A percentile compares a stretch with the other conserved stretches of the same genome.
Evolutionary conservation across 2,329 filamentous ascomycete species (phyloP).

Genomic region (Cercospora sp.): DNA sequence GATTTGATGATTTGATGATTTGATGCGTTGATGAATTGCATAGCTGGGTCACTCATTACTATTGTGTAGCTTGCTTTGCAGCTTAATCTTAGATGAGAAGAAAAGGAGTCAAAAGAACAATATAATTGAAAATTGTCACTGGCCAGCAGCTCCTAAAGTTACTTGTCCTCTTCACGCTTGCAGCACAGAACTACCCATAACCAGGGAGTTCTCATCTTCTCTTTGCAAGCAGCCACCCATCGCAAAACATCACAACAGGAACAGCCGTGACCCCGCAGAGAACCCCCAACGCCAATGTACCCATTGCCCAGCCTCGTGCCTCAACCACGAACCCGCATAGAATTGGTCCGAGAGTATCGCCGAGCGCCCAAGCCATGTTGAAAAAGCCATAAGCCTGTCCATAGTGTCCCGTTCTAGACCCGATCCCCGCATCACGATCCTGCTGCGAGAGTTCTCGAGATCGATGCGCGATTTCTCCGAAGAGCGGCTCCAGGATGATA

Average conservation of each 20-base stretch:
- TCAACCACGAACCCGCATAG: conserved; percentile 30
- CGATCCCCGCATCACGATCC: conserved; percentile 15
- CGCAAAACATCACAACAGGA: conserved; percentile 41
- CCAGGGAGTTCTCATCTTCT: neutral
- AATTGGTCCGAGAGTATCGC: conserved; percentile 30
- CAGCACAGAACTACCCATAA: neutral
- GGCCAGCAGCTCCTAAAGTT: neutral
- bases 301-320: conserved; percentile 27
- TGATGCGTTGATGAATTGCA: neutral
- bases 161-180: neutral
- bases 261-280: conserved; percentile 51
- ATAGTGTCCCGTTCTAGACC: conserved; percentile 21
- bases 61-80: neutral
- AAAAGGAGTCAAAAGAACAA: neutral
- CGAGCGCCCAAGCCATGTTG: conserved; percentile 33
- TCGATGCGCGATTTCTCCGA: conserved; percentile 27
- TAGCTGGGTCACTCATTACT: neutral
- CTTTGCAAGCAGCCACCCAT: conserved; percentile 12
- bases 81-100: neutral
- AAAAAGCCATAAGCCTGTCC: conserved; percentile 57
- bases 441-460: conserved; percentile 18
- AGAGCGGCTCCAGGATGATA: conserved; percentile 26
- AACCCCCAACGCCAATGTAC: conserved; percentile 20
- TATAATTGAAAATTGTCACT: neutral
- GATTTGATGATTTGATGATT: neutral